phyloP scores from a whole-genome alignment of 2,329 filamentous ascomycete species.

The Botrytis elliptica region DNA sequence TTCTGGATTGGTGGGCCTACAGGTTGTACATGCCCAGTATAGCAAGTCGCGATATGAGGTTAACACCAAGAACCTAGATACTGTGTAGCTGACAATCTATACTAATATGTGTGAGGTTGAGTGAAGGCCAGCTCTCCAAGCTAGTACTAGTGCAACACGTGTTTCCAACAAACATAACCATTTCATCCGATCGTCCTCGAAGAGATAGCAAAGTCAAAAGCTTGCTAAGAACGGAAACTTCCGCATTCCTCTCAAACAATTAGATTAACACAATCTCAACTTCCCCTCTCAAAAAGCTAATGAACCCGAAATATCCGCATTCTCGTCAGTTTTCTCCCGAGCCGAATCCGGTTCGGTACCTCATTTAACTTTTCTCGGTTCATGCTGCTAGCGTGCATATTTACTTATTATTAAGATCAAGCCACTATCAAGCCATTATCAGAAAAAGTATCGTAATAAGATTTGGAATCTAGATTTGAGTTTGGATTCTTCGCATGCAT shows the following conservation, averaged over 20 bases:
- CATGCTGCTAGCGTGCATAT: conserved; percentile 9
- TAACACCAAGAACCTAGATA: background rate
- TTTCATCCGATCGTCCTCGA: background rate
- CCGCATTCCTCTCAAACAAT: background rate
- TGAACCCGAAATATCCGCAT: background rate
- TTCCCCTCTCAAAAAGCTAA: background rate
- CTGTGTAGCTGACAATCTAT: background rate
- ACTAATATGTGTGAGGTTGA: background rate
- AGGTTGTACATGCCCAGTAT: background rate
- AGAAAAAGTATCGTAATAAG: conserved; percentile 7
- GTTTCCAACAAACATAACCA: background rate
- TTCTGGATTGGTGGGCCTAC: background rate
- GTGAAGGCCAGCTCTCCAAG: background rate
- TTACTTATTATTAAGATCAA: background rate
- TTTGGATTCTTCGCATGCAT: conserved; percentile 11
- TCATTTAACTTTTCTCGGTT: background rate
- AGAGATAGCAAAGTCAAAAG: background rate
- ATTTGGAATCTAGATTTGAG: conserved; percentile 1
- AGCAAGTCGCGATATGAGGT: background rate
- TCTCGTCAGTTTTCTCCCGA: background rate
- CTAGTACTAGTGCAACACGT: background rate
- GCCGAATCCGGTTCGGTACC: background rate
- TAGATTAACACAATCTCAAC: background rate
- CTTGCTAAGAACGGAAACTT: background rate
- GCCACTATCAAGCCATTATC: conserved; percentile 14